phyloP scores from a whole-genome alignment of 805 yeast species.

The Scheffersomyces stipitis region DNA sequence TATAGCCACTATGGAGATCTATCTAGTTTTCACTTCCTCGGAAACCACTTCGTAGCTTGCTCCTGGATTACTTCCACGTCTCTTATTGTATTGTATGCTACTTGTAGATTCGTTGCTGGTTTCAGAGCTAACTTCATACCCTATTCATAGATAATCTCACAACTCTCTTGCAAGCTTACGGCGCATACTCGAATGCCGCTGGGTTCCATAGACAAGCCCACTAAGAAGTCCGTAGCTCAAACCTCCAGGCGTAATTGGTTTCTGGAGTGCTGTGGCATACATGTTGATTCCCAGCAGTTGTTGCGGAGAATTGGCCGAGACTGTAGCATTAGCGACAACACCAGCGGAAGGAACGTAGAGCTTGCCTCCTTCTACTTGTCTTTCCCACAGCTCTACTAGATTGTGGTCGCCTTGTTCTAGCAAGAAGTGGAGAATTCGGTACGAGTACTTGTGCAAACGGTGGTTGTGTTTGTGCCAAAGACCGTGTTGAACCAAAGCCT shows the following conservation, averaged over 20 bases:
- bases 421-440: conserved; percentile 20
- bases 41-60: too few species aligned
- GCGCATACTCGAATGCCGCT: too few species aligned
- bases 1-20: too few species aligned
- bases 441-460: conserved; percentile 19
- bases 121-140: too few species aligned
- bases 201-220: too few species aligned
- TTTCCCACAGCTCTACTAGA: conserved; percentile 11
- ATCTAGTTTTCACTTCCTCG: too few species aligned
- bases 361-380: conserved; percentile 12
- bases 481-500: conserved; percentile 34
- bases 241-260: conserved; percentile 17
- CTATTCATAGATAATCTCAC: too few species aligned
- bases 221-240: conserved; percentile 8
- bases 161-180: too few species aligned
- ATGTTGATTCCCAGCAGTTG: conserved; percentile 5
- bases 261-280: conserved; percentile 2
- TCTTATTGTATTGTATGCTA: too few species aligned
- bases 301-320: neutral
- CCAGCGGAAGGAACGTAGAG: conserved; percentile 6
- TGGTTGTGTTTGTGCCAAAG: conserved; percentile 26
- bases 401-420: conserved; percentile 5
- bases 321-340: neutral
- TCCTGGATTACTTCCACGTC: too few species aligned
- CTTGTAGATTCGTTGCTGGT: too few species aligned